Base-by-base conservation (phyloP, 2,329 filamentous ascomycete genomes). In the Periconia macrospinosa region DNA sequence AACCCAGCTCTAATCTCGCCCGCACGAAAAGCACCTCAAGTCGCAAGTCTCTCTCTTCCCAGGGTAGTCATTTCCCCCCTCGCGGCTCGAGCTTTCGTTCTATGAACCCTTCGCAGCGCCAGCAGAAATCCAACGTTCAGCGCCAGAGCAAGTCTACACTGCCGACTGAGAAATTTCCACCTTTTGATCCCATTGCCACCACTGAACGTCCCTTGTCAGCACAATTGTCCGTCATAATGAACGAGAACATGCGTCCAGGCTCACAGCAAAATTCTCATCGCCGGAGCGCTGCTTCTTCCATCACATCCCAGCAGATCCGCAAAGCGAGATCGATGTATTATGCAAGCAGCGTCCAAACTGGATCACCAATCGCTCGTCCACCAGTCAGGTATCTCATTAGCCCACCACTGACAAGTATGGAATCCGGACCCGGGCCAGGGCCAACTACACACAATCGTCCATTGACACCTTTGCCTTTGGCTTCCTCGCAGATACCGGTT, bases 321-420 rank as follows among this genome's bases (percentile, higher is more conserved):
- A 74, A 73, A 45, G 70, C 70, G 11, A 65, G 70, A 7, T 73
- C 71, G 20, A 73, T 73, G 70, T 73, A 72, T 53, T 73, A 73
- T 47, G 70, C 71, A 49, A 73, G 70, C 56, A 73, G 64, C 49
- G 57, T 72, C 13, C 71, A 73, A 55, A 72, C 70, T 1, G 69
- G 70, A 13, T 74, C 71, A 18, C 70, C 71, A 7, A 64, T 74
- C 30, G 59, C 69, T 49, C 66, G 69, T 19, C 67, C 68, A 19
- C 67, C 67, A 8, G 63, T 65, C 9, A 70, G 68, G 40, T 71
- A 71, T 53, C 61, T 73, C 15, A 65, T 60, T 3, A 69, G 64
- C 6, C 62, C 67, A 13, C 60, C 62, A 13, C 40, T 58, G 1
- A 35, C 53, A 3, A 55, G 27, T 13, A 46, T 45, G 6, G 60